Percentiles rank a stretch among this genome's conserved stretches.
Conservation (phyloP, 331 rosid genomes). For the Prunus yedoensis region DNA sequence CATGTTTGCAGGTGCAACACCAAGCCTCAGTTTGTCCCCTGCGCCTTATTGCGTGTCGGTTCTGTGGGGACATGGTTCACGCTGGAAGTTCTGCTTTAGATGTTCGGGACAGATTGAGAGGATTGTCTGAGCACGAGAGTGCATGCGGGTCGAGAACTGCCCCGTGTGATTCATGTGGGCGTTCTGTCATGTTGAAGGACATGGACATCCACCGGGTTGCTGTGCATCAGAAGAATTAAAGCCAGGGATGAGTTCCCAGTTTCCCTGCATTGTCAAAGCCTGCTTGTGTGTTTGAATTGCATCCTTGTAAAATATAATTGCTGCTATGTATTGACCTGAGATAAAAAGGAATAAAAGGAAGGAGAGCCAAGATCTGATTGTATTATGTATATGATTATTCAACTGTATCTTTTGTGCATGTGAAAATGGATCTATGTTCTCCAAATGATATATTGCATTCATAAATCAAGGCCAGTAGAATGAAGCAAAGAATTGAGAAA, state of each 20-base stretch:
- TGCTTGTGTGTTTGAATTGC: neutral
- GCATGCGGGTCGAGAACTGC: slow-evolving; percentile 95
- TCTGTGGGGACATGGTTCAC: slow-evolving; percentile 98
- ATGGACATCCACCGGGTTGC: slow-evolving; percentile 96
- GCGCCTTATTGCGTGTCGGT: slow-evolving; percentile 74
- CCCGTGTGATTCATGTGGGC: slow-evolving; percentile 96
- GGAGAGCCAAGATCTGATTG: neutral
- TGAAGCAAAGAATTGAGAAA: neutral
- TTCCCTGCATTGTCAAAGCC: slow-evolving; percentile 1
- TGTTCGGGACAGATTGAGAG: slow-evolving; percentile 77
- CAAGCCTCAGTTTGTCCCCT: slow-evolving; percentile 71
- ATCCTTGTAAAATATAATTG: neutral
- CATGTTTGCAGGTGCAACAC: slow-evolving; percentile 67
- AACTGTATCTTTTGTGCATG: slow-evolving; percentile 9
- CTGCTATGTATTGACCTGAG: neutral
- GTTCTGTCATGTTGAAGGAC: slow-evolving; percentile 95
- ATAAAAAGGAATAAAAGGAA: slow-evolving; percentile 1
- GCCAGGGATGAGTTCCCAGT: neutral
- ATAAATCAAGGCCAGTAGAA: no score
- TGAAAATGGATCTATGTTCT: neutral
- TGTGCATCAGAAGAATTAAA: slow-evolving; percentile 84
- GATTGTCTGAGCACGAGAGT: slow-evolving; percentile 92
- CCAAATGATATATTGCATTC: no score
- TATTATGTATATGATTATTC: neutral
- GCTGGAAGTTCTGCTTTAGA: slow-evolving; percentile 83